phyloP scores from a whole-genome alignment of 306 rosid genomes.

The Acacia crassicarpa region DNA sequence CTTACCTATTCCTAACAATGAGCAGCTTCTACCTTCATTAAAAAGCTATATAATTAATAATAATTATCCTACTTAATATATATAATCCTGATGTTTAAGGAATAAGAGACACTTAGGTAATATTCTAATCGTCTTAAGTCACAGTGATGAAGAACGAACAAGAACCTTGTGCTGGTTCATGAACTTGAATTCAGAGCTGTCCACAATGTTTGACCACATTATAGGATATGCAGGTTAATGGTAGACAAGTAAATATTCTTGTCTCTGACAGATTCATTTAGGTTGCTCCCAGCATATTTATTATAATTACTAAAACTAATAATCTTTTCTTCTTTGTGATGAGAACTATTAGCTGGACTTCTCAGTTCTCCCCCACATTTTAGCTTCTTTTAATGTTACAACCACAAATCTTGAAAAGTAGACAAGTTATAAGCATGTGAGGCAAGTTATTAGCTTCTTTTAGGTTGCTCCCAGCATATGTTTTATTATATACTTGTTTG shows the following conservation, averaged over 20 bases:
- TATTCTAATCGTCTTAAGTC: conserved; percentile 38
- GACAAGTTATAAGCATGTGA: too few relatives aligned
- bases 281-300: conserved; percentile 12
- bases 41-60: conserved; percentile 12
- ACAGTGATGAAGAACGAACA: conserved; percentile 34
- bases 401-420: background rate
- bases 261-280: conserved; percentile 30
- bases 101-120: conserved; percentile 22
- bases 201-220: conserved; percentile 43
- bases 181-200: conserved; percentile 48
- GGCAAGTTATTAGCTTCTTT: too few relatives aligned
- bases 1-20: conserved; percentile 21
- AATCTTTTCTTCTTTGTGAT: background rate
- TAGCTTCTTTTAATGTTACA: background rate
- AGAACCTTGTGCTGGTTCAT: conserved; percentile 46
- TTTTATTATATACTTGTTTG: too few relatives aligned
- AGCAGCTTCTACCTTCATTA: background rate
- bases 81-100: conserved; percentile 31
- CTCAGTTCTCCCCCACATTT: background rate
- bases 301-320: background rate
- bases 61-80: conserved; percentile 11
- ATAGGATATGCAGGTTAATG: conserved; percentile 24
- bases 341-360: background rate
- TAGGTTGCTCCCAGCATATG: too few relatives aligned
- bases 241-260: conserved; percentile 44